phyloP scores from a whole-genome alignment of 768 basidiomycete genomes.

The Termitomyces sp. region DNA sequence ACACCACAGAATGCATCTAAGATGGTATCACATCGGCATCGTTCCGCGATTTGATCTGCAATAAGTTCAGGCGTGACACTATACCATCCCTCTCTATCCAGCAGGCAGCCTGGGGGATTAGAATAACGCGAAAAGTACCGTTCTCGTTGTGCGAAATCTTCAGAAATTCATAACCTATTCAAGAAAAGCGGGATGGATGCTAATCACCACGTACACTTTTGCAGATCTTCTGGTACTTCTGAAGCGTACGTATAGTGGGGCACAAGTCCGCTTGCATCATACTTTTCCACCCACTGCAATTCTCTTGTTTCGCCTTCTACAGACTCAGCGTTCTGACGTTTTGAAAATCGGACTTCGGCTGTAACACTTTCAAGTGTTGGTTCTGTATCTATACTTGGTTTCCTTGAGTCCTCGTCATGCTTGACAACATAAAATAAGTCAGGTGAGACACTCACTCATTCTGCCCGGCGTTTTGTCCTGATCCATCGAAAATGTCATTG shows the following conservation, averaged over 20 bases:
- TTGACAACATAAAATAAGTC: conserved; percentile 28
- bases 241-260: conserved; percentile 57
- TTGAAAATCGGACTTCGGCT: conserved; percentile 21
- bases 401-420: conserved; percentile 3
- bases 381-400: neutral
- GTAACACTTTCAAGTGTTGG: too few species aligned
- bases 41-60: conserved; percentile 89
- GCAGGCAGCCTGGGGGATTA: conserved; percentile 62
- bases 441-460: conserved; percentile 38
- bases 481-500: conserved; percentile 6
- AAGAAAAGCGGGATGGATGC: neutral
- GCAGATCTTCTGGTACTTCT: conserved; percentile 71
- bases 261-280: conserved; percentile 71
- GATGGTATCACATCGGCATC: conserved; percentile 80
- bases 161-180: neutral
- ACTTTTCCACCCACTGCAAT: conserved; percentile 30
- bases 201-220: conserved; percentile 63
- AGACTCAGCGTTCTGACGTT: conserved; percentile 25
- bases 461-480: conserved; percentile 32
- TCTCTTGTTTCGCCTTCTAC: conserved; percentile 11
- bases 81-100: conserved; percentile 98
- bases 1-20: conserved; percentile 97
- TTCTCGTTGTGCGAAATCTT: conserved; percentile 84
- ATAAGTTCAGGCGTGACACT: conserved; percentile 92
- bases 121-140: conserved; percentile 79